Percentiles rank a stretch among this genome's conserved stretches.
Conservation (phyloP, 176 grass and related monocot genomes). For the Oryza brachyantha region DNA sequence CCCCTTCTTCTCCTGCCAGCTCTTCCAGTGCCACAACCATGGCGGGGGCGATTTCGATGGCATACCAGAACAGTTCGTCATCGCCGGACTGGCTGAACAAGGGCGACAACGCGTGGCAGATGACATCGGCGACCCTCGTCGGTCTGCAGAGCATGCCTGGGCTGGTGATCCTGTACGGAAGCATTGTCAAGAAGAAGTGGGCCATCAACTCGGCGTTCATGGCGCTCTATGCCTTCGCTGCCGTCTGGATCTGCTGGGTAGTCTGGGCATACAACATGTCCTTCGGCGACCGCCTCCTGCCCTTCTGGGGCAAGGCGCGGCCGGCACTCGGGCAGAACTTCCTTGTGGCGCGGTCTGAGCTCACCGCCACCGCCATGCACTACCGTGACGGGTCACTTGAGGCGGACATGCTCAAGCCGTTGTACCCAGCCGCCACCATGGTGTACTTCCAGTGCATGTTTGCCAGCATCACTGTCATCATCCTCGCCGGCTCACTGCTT, state of each 20-base stretch:
- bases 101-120: slow-evolving; percentile 73
- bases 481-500: slow-evolving; percentile 62
- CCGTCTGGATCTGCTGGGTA: slow-evolving; percentile 64
- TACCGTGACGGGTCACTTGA: slow-evolving; percentile 14
- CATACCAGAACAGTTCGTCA: slow-evolving; percentile 37
- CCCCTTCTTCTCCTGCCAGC: background rate
- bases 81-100: slow-evolving; percentile 61
- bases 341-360: slow-evolving; percentile 40
- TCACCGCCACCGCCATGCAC: slow-evolving; percentile 36
- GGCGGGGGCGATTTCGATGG: slow-evolving; percentile 18
- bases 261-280: slow-evolving; percentile 61
- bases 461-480: slow-evolving; percentile 57
- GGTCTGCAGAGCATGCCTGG: slow-evolving; percentile 63
- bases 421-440: slow-evolving; percentile 57
- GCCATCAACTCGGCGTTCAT: slow-evolving; percentile 80
- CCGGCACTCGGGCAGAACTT: slow-evolving; percentile 40
- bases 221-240: slow-evolving; percentile 74
- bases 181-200: slow-evolving; percentile 92
- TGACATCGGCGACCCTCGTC: slow-evolving; percentile 47
- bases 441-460: slow-evolving; percentile 70
- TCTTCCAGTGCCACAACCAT: background rate
- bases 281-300: slow-evolving; percentile 58
- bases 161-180: slow-evolving; percentile 71
- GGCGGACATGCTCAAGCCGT: slow-evolving; percentile 26
- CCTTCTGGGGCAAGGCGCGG: slow-evolving; percentile 63